These are phyloP conservation scores for Prunus campanulata DNA, from an alignment of 306 rosid genomes.

Conservation along the genomic window DNA sequence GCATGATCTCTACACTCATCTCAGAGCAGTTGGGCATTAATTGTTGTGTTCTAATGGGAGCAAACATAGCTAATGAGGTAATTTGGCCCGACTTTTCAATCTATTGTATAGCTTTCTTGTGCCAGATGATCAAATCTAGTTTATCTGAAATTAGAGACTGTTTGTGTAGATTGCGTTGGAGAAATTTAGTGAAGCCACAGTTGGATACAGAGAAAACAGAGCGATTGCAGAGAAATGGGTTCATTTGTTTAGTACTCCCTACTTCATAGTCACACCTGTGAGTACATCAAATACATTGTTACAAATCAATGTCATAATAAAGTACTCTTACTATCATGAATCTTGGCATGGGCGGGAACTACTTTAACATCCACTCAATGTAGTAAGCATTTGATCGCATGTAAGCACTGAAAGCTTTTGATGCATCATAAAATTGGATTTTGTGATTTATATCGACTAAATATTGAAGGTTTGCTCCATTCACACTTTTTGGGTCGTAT, in stretches of 20 bases:
- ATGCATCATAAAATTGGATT: not conserved
- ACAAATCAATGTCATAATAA: not conserved
- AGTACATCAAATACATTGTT: slow-evolving; percentile 29
- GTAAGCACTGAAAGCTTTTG: not conserved
- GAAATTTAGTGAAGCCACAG: slow-evolving; percentile 96
- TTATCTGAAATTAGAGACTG: slow-evolving; percentile 5
- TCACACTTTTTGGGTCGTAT: slow-evolving; percentile 19
- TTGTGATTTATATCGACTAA: not conserved
- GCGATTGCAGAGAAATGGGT: slow-evolving; percentile 89
- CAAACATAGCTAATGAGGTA: slow-evolving; percentile 92
- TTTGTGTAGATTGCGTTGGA: slow-evolving; percentile 68
- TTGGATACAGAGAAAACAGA: slow-evolving; percentile 68
- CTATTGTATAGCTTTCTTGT: not conserved
- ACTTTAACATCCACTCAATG: not conserved
- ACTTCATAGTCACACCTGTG: slow-evolving; percentile 77
- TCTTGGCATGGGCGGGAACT: not conserved
- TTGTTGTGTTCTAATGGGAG: slow-evolving; percentile 93
- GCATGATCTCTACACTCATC: slow-evolving; percentile 85
- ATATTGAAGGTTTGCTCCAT: slow-evolving; percentile 8
- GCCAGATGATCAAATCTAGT: not conserved
- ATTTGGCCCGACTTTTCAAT: not conserved
- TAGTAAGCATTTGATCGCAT: not conserved
- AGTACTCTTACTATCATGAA: not conserved
- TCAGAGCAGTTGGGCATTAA: slow-evolving; percentile 60
- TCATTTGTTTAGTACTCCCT: slow-evolving; percentile 79